Evolutionary conservation across 2,329 filamentous ascomycete genomes (phyloP).

Genomic region (Cordyceps javanica): DNA sequence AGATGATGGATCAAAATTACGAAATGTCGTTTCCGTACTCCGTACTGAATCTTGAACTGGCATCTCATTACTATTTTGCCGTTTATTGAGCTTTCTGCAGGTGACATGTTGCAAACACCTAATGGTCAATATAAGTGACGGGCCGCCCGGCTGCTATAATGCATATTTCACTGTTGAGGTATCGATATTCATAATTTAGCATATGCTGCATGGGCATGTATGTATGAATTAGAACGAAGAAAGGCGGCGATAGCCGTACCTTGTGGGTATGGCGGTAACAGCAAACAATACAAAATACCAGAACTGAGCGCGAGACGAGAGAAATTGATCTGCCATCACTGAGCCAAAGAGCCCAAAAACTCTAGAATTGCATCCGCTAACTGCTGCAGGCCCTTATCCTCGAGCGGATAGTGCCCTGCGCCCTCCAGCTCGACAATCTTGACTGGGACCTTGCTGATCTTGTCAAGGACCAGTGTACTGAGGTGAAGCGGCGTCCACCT

Average conservation of each 20-base stretch:
- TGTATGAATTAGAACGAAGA: too few relatives aligned
- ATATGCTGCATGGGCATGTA: too few relatives aligned
- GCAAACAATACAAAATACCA: neutral
- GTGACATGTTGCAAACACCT: too few relatives aligned
- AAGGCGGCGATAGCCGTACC: neutral
- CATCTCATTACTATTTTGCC: too few relatives aligned
- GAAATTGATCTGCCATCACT: neutral
- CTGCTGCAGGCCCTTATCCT: neutral
- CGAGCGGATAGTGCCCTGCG: constrained; percentile 7
- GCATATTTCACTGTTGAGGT: too few relatives aligned
- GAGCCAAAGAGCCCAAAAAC: neutral
- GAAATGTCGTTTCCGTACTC: too few relatives aligned
- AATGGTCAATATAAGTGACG: too few relatives aligned
- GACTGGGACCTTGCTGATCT: neutral
- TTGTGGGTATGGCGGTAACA: neutral
- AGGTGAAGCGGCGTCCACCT: constrained; percentile 2
- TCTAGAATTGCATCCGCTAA: neutral
- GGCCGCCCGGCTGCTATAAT: too few relatives aligned
- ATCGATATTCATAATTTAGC: too few relatives aligned
- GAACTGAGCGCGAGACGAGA: neutral
- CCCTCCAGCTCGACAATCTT: neutral
- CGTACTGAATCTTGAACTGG: too few relatives aligned
- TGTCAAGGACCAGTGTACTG: neutral
- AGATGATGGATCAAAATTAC: too few relatives aligned
- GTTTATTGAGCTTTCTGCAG: too few relatives aligned